Percentiles rank a stretch among this genome's conserved stretches.
phyloP scores from a whole-genome alignment of 768 basidiomycete species.

The Leccinellum luteum region DNA sequence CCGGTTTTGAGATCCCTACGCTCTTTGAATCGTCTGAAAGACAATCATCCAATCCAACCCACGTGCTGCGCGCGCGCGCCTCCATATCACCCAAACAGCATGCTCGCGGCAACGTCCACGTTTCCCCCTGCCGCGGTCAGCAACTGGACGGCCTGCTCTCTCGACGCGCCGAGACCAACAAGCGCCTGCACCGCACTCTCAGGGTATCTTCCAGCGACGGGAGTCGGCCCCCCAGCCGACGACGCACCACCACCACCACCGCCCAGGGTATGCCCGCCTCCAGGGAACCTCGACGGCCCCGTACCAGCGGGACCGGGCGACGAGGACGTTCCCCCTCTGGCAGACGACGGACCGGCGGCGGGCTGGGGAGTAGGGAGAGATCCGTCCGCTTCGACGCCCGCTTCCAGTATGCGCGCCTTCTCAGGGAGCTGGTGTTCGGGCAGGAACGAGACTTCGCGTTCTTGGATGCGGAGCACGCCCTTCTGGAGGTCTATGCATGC shows the following conservation, averaged over 20 bases:
- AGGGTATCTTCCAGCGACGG: constrained; percentile 50
- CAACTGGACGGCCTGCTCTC: constrained; percentile 74
- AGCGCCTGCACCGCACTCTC: constrained; percentile 65
- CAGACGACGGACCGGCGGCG: constrained; percentile 9
- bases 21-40: not conserved
- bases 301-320: constrained; percentile 41
- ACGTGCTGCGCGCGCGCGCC: not conserved
- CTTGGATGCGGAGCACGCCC: constrained; percentile 88
- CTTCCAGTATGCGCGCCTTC: constrained; percentile 55
- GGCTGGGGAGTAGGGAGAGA: constrained; percentile 19
- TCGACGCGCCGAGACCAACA: constrained; percentile 72
- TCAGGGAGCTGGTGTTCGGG: constrained; percentile 93
- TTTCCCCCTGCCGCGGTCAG: constrained; percentile 83
- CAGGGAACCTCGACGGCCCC: constrained; percentile 52
- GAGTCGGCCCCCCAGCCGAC: constrained; percentile 21
- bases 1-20: not conserved
- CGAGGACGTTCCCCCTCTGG: constrained; percentile 15
- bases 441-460: constrained; percentile 83
- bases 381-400: constrained; percentile 27
- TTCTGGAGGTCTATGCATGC: constrained; percentile 93
- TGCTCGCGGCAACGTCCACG: constrained; percentile 82
- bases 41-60: not conserved
- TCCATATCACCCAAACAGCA: constrained; percentile 58
- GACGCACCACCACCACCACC: constrained; percentile 28
- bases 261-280: constrained; percentile 63